Evolutionary conservation across 352 stramenopile species (phyloP).

Genomic region (Peronospora belbahrii): DNA sequence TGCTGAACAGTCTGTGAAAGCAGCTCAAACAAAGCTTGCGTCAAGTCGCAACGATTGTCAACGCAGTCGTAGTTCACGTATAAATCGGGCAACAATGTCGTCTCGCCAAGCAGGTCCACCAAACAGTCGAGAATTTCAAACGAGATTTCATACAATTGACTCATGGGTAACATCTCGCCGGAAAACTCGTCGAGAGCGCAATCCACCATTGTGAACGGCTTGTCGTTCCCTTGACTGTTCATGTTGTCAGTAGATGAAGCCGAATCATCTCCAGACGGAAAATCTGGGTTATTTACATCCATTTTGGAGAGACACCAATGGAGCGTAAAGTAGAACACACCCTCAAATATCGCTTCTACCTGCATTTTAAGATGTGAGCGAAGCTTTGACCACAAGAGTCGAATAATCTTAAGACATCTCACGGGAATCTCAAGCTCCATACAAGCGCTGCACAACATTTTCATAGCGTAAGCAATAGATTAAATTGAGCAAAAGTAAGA

Average conservation of each 20-base stretch:
- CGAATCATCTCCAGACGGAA: constrained; percentile 34
- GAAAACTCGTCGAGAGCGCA: constrained; percentile 58
- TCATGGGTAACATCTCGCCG: constrained; percentile 37
- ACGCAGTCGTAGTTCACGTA: constrained; percentile 99
- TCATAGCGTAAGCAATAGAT: neutral
- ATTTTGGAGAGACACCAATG: constrained; percentile 64
- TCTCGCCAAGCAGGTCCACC: constrained; percentile 94
- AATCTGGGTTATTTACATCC: constrained; percentile 52
- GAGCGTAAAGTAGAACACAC: constrained; percentile 57
- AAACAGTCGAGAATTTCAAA: constrained; percentile 88
- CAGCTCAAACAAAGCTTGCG: constrained; percentile 91
- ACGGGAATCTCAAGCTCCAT: constrained; percentile 46
- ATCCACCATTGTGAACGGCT: constrained; percentile 29
- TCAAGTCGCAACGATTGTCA: constrained; percentile 89
- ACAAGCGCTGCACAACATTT: constrained; percentile 30
- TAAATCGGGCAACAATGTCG: constrained; percentile 92
- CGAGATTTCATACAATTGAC: constrained; percentile 52
- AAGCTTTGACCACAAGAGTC: constrained; percentile 71
- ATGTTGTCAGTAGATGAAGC: neutral
- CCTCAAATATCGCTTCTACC: constrained; percentile 65
- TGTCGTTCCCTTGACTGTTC: constrained; percentile 6
- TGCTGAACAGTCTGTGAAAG: constrained; percentile 79
- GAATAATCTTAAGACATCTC: constrained; percentile 52
- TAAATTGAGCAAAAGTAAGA: neutral
- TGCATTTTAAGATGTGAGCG: constrained; percentile 73